Evolutionary conservation across 306 rosid genomes (phyloP), one percentile per base, ranked within the genome.

Genomic region (Urtica urens): DNA sequence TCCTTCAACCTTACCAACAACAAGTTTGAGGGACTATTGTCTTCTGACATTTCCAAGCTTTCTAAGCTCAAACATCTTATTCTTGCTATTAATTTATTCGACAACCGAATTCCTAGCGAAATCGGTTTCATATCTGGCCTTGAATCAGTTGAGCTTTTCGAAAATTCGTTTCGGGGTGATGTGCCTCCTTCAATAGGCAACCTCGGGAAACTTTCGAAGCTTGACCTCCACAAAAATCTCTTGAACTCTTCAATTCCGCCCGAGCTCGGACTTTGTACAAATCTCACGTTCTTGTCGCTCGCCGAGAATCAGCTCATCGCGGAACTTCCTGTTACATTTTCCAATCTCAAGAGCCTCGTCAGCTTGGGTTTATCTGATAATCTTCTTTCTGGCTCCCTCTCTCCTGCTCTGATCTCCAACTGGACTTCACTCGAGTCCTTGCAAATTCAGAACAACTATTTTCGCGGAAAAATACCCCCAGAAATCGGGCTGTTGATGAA

Each of bases 171-270:
- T 4, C 10, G 24, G 8, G 81, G 90, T 15, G 14, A 15, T 33
- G 72, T 83, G 58, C 83, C 90, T 42, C 40, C 86, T 21, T 74
- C 81, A 7, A 19, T 78, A 33, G 86, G 83, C 20, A 66, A 67
- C 46, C 72, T 75, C 9, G 54, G 3, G 30, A 53, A 67, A 44
- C 76, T 84, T 9, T 1, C 4, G 8, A 6, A 10, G 0, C 40
- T 29, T 6, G 27, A 29, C 8, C 37, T 18, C 6, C 23, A 1
- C 13, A 27, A 3, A 0, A 35, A 20, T 6, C 18, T 12, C 1
- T 71, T 85, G 19, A 75, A 68, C 55, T 78, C 80, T 46, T 28
- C 72, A 15, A 50, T 80, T 15, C 82, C 95, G 48, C 61, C 53
- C 23, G 84, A 78, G 60, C 80, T 78, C 44, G 78, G 82, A 31